Percentiles rank a stretch among this genome's conserved stretches.
phyloP scores from a whole-genome alignment of 257 asterid species.

The Nyctanthes arbortristis region DNA sequence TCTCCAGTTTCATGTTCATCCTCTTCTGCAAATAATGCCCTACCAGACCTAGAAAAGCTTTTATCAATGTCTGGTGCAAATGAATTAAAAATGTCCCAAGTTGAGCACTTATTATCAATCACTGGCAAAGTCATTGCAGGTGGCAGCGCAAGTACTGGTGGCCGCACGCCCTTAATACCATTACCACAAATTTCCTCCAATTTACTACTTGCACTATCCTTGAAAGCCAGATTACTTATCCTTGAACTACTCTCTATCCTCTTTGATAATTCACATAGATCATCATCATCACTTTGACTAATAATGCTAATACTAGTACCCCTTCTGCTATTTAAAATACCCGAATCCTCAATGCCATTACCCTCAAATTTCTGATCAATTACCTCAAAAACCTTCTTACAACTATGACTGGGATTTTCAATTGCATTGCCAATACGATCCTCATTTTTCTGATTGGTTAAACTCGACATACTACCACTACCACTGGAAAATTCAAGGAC shows the following conservation, averaged over 20 bases:
- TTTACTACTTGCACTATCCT: slow-evolving; percentile 19
- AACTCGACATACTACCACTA: slow-evolving; percentile 24
- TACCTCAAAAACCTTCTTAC: slow-evolving; percentile 20
- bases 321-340: slow-evolving; percentile 20
- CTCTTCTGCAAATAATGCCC: slow-evolving; percentile 29
- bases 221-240: background rate
- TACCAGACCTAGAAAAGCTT: slow-evolving; percentile 28
- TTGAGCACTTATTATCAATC: slow-evolving; percentile 53
- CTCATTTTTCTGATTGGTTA: slow-evolving; percentile 8
- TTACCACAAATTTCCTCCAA: slow-evolving; percentile 39
- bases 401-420: background rate
- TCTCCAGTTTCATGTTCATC: slow-evolving; percentile 17
- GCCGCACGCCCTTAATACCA: slow-evolving; percentile 74
- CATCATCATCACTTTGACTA: slow-evolving; percentile 23
- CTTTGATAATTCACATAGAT: slow-evolving; percentile 8
- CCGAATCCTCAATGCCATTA: slow-evolving; percentile 21
- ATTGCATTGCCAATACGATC: no score
- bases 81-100: slow-evolving; percentile 66
- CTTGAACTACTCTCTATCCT: background rate
- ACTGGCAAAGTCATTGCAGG: slow-evolving; percentile 54
- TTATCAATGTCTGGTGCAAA: slow-evolving; percentile 49
- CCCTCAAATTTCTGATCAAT: slow-evolving; percentile 23
- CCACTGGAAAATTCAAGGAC: slow-evolving; percentile 22
- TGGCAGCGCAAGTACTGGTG: slow-evolving; percentile 64
- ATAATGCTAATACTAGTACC: slow-evolving; percentile 17